These are phyloP conservation scores for Aspergillus bridgeri DNA, from an alignment of 495 filamentous ascomycete species.

Conservation along the genomic window DNA sequence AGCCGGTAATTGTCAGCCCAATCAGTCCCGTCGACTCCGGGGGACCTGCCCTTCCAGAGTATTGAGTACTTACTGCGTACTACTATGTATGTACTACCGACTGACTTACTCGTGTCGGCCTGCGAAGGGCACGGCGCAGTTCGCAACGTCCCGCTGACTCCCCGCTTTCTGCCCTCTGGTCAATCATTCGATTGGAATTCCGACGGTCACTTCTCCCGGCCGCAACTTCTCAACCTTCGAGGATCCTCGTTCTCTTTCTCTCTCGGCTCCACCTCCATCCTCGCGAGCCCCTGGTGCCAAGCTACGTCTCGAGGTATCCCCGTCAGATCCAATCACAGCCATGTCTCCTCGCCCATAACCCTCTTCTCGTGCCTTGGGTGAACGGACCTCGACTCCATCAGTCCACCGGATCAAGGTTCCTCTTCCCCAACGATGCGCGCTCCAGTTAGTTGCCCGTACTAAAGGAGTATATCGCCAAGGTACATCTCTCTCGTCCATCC, in stretches of 20 bases:
- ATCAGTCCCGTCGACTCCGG: too few relatives aligned
- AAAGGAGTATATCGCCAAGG: neutral
- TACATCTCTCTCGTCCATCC: slow-evolving; percentile 1
- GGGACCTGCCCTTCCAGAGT: too few relatives aligned
- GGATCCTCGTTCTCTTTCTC: slow-evolving; percentile 8
- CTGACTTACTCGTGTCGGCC: too few relatives aligned
- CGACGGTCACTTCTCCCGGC: too few relatives aligned
- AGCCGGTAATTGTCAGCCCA: neutral
- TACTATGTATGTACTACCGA: too few relatives aligned
- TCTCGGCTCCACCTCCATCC: neutral
- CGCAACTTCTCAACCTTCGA: neutral
- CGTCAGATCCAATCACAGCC: neutral
- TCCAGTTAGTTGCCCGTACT: neutral
- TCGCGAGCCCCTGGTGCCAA: slow-evolving; percentile 20
- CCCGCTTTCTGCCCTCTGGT: neutral
- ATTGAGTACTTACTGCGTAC: too few relatives aligned
- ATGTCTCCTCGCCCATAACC: slow-evolving; percentile 12
- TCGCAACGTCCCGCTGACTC: neutral
- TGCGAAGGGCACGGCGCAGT: too few relatives aligned
- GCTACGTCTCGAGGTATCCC: slow-evolving; percentile 13
- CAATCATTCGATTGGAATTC: too few relatives aligned
- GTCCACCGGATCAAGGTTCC: slow-evolving; percentile 5
- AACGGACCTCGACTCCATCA: slow-evolving; percentile 17
- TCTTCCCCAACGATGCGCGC: neutral
- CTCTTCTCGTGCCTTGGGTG: slow-evolving; percentile 11